These are phyloP conservation scores for Fusarium sp. DNA, from an alignment of 2,329 filamentous ascomycete genomes.

Conservation along the genomic window DNA sequence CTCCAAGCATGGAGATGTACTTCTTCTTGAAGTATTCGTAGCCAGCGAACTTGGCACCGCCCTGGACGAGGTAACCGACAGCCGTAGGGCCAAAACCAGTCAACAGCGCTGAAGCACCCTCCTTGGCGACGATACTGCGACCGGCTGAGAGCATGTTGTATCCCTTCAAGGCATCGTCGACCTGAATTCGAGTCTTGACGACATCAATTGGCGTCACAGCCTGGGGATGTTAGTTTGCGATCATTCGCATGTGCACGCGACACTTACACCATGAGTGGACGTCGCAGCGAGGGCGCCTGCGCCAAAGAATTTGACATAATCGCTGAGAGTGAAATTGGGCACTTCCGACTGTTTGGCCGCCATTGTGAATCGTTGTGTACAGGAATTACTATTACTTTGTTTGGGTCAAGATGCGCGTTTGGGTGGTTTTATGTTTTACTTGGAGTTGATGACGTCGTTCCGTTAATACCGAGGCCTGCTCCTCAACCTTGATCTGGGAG, in stretches of 20 bases:
- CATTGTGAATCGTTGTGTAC: conserved; percentile 27
- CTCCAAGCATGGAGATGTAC: conserved; percentile 76
- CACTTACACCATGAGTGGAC: conserved; percentile 61
- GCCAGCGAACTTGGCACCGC: conserved; percentile 89
- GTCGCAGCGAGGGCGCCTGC: conserved; percentile 65
- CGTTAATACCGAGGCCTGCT: conserved; percentile 20
- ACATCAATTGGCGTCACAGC: conserved; percentile 70
- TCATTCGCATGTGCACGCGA: neutral
- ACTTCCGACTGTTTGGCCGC: conserved; percentile 47
- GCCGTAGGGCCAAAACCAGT: conserved; percentile 88
- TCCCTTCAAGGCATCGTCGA: conserved; percentile 88
- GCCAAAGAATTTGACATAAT: conserved; percentile 65
- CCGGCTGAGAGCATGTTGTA: conserved; percentile 83
- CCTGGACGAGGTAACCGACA: conserved; percentile 89
- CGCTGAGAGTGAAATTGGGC: conserved; percentile 55
- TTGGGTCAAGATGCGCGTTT: conserved; percentile 4
- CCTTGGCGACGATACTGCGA: conserved; percentile 79
- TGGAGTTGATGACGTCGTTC: conserved; percentile 33
- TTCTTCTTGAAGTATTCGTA: conserved; percentile 96
- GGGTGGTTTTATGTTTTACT: conserved; percentile 25
- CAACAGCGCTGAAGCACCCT: conserved; percentile 82
- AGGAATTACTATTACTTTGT: conserved; percentile 9
- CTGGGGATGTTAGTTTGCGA: conserved; percentile 48
- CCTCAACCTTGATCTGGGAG: conserved; percentile 19
- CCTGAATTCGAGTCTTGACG: conserved; percentile 92